A percentile compares a stretch with the other conserved stretches of the same genome.
These are phyloP conservation scores for Saposhnikovia divaricata DNA, from an alignment of 129 eudicot genomes.

Conservation along the genomic window DNA sequence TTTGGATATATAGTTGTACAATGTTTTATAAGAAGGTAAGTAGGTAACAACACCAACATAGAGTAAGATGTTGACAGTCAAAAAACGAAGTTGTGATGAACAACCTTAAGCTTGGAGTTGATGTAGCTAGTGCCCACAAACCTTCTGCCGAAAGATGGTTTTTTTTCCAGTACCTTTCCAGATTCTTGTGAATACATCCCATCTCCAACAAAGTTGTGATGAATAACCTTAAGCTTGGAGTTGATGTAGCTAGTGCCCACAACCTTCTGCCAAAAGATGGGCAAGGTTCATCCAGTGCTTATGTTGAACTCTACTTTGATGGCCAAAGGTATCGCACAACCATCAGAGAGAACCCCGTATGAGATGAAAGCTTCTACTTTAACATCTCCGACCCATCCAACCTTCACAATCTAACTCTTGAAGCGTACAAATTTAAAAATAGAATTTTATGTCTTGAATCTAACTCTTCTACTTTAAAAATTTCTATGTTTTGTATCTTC, in stretches of 20 bases:
- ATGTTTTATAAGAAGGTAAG: too few relatives aligned
- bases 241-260: conserved; percentile 81
- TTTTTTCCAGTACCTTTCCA: conserved; percentile 14
- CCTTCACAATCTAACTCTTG: conserved; percentile 63
- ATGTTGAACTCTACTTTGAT: conserved; percentile 73
- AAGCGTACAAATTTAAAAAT: too few relatives aligned
- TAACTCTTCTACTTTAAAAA: too few relatives aligned
- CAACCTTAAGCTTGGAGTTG: too few relatives aligned
- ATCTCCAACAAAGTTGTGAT: conserved; percentile 16
- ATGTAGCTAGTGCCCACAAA: too few relatives aligned
- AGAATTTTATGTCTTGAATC: too few relatives aligned
- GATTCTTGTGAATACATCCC: conserved; percentile 23
- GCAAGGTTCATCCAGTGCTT: conserved; percentile 86
- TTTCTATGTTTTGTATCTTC: too few relatives aligned
- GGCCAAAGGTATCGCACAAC: conserved; percentile 80
- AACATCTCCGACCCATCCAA: conserved; percentile 78
- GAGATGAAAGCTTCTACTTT: conserved; percentile 95
- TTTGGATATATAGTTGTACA: neutral
- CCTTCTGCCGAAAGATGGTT: too few relatives aligned
- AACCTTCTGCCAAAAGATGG: conserved; percentile 95
- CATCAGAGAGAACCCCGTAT: conserved; percentile 78
- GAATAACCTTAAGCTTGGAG: conserved; percentile 73
- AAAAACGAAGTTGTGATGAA: too few relatives aligned
- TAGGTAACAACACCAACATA: too few relatives aligned
- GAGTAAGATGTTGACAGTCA: neutral